Evolutionary conservation across 129 eudicot genomes (phyloP).

Genomic region (Arctium lappa): DNA sequence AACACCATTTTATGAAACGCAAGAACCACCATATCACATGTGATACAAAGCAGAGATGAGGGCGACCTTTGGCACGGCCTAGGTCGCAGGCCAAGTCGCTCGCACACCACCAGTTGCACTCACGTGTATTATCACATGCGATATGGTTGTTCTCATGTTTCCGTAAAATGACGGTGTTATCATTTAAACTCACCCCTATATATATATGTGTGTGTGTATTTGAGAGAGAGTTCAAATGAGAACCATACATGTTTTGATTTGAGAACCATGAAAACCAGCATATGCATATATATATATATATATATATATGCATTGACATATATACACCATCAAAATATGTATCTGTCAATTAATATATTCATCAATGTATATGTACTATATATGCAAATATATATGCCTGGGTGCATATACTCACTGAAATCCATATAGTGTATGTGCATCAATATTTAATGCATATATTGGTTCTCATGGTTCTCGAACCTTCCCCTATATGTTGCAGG

Average conservation of each 20-base stretch:
- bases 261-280: background rate
- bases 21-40: too few relatives aligned
- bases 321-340: background rate
- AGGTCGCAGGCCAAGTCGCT: too few relatives aligned
- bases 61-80: too few relatives aligned
- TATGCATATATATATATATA: background rate
- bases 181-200: too few relatives aligned
- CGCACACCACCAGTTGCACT: too few relatives aligned
- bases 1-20: too few relatives aligned
- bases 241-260: background rate
- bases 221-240: background rate
- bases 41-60: too few relatives aligned
- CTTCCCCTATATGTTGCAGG: background rate
- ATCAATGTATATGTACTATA: background rate
- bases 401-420: background rate
- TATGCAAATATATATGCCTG: background rate
- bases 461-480: background rate
- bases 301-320: background rate
- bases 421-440: background rate
- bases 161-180: too few relatives aligned
- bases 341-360: background rate
- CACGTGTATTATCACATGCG: too few relatives aligned
- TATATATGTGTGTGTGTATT: too few relatives aligned
- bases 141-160: too few relatives aligned
- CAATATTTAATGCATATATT: background rate